These are phyloP conservation scores for Pseudogymnoascus sp. DNA, from an alignment of 2,329 filamentous ascomycete species.

Conservation along the genomic window DNA sequence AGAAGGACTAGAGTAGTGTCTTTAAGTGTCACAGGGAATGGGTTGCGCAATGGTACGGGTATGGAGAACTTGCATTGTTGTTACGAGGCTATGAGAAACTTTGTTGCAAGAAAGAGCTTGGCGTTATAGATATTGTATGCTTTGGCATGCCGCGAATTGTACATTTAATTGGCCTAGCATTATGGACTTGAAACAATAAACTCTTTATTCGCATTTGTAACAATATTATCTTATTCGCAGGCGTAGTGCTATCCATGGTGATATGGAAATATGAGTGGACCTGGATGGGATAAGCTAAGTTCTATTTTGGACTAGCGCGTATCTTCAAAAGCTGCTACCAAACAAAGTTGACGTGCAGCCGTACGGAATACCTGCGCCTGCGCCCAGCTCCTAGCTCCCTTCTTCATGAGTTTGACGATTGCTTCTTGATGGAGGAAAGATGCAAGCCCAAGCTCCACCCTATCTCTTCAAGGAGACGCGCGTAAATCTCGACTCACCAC, in stretches of 20 bases:
- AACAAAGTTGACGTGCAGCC: constrained; percentile 14
- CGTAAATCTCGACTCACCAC: constrained; percentile 70
- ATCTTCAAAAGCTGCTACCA: constrained; percentile 12
- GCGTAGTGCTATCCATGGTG: constrained; percentile 9
- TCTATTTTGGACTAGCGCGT: constrained; percentile 19
- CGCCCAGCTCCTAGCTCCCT: constrained; percentile 13
- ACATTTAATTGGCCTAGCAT: constrained; percentile 9
- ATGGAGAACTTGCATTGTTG: constrained; percentile 1
- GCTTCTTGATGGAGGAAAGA: constrained; percentile 54
- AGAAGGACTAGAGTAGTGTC: constrained; percentile 55
- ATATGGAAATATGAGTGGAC: constrained; percentile 13
- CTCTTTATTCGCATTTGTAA: neutral
- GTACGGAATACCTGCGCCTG: constrained; percentile 23
- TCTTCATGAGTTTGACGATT: constrained; percentile 10
- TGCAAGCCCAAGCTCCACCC: constrained; percentile 55
- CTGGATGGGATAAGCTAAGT: constrained; percentile 15
- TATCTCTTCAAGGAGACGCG: constrained; percentile 82
- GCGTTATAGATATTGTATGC: constrained; percentile 8
- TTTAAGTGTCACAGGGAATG: neutral
- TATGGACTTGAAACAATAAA: neutral
- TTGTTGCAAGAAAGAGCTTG: constrained; percentile 1
- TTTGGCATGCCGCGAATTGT: neutral
- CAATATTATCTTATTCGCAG: neutral
- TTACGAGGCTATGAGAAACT: constrained; percentile 6
- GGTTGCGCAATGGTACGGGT: neutral